Conservation (phyloP, 306 rosid genomes). For the apple (Malus domestica) region ASM211411v1 NC_041800.1:26953733-26954232, state of each 20-base stretch:
- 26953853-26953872: slow-evolving; percentile 75
- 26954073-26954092: background rate
- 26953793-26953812: too few species aligned
- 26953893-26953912: slow-evolving; percentile 94
- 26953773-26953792: too few species aligned
- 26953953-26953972: slow-evolving; percentile 96
- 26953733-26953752: too few species aligned
- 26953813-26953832: too few species aligned
- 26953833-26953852: slow-evolving; percentile 78
- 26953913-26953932: slow-evolving; percentile 98
- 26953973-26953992: background rate
- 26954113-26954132: background rate
- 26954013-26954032: background rate
- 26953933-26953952: slow-evolving; percentile 97
- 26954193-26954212: background rate
- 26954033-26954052: background rate
- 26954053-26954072: background rate
- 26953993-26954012: background rate
- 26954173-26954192: background rate
- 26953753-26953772: too few species aligned
- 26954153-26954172: background rate
- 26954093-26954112: background rate
- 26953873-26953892: slow-evolving; percentile 95
- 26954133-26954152: background rate
- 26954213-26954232: background rate